These are phyloP conservation scores for Fragilaria radians DNA, from an alignment of 108 stramenopile genomes.

Conservation along the genomic window DNA sequence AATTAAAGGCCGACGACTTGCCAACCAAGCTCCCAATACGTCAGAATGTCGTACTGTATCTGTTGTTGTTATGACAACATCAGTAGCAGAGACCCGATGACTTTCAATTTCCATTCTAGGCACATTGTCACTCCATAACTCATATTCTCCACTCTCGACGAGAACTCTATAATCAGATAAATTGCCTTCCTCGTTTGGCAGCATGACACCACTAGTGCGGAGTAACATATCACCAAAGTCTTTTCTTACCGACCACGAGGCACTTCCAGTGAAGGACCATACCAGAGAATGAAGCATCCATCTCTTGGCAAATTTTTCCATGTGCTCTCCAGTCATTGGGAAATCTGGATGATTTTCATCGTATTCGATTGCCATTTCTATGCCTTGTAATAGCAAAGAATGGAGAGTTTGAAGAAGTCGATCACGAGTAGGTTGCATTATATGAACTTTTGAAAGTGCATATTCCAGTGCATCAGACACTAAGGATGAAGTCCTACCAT, in stretches of 20 bases:
- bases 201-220: conserved; percentile 57
- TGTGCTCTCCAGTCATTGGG: conserved; percentile 90
- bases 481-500: conserved; percentile 50
- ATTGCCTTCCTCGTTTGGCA: conserved; percentile 49
- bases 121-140: conserved; percentile 89
- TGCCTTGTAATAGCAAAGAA: conserved; percentile 86
- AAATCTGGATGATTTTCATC: conserved; percentile 96
- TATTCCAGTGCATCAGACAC: conserved; percentile 77
- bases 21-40: conserved; percentile 92
- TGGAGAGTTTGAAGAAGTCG: conserved; percentile 82
- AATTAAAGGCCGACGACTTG: conserved; percentile 82
- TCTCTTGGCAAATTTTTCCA: conserved; percentile 87
- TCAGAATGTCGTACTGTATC: conserved; percentile 95
- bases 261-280: conserved; percentile 93
- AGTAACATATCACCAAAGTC: conserved; percentile 72
- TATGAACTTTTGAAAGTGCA: conserved; percentile 64
- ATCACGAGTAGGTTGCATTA: conserved; percentile 87
- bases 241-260: conserved; percentile 77
- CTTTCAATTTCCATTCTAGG: conserved; percentile 94
- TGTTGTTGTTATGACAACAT: conserved; percentile 93
- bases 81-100: conserved; percentile 82
- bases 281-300: conserved; percentile 90
- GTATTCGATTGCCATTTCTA: conserved; percentile 79
- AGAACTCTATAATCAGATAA: conserved; percentile 82
- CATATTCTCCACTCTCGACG: conserved; percentile 91